These are phyloP conservation scores for Forsythia viridissima DNA, from an alignment of 257 asterid species.

Conservation along the genomic window DNA sequence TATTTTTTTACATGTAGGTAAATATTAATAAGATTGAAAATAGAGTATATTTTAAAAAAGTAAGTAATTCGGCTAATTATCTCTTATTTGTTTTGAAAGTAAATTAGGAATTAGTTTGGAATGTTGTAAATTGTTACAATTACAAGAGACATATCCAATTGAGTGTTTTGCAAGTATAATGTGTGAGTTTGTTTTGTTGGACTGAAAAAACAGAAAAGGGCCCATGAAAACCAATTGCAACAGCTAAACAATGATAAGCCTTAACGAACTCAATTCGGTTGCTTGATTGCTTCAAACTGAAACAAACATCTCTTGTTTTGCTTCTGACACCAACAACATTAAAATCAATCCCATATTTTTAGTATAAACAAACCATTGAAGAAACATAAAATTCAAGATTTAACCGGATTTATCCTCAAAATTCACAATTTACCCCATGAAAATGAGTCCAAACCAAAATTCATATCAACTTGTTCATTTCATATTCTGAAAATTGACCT, in stretches of 20 bases:
- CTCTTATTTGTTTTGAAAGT: too few species aligned
- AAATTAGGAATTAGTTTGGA: too few species aligned
- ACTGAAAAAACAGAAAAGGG: conserved; percentile 1
- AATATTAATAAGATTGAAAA: too few species aligned
- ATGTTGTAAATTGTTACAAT: too few species aligned
- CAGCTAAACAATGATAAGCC: not conserved
- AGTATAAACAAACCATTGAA: not conserved
- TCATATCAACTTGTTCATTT: conserved; percentile 10
- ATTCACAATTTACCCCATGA: conserved; percentile 2
- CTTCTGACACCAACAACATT: conserved; percentile 36
- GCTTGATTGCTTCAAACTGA: conserved; percentile 45
- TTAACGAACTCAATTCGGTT: conserved; percentile 15
- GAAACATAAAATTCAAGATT: conserved; percentile 6
- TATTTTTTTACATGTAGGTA: too few species aligned
- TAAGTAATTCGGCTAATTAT: too few species aligned
- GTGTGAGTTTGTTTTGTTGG: not conserved
- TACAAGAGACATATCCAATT: too few species aligned
- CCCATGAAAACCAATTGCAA: conserved; percentile 14
- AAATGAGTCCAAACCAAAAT: not conserved
- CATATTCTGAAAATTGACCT: not conserved
- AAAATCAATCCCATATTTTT: too few species aligned
- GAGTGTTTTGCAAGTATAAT: too few species aligned
- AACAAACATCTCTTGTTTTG: conserved; percentile 34
- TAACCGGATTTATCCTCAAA: conserved; percentile 1
- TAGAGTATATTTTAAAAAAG: too few species aligned